Conservation (phyloP, 306 rosid species). For the Lagenaria siceraria region DNA sequence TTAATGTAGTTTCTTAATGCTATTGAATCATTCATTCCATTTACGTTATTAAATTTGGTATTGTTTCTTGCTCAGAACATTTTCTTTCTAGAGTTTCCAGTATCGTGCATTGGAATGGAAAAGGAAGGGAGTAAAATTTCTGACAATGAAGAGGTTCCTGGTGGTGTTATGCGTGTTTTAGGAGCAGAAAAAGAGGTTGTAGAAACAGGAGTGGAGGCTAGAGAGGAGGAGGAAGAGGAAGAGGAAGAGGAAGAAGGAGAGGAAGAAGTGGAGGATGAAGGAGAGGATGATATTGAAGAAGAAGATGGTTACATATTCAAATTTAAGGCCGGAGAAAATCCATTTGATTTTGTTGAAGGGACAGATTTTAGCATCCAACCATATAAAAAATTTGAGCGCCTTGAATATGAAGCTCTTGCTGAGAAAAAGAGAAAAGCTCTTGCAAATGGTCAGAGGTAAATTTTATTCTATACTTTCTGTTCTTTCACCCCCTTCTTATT, state of each 20-base stretch:
- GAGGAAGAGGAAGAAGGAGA: conserved; percentile 27
- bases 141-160: conserved; percentile 13
- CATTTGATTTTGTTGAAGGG: conserved; percentile 48
- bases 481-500: neutral
- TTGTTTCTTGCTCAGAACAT: neutral
- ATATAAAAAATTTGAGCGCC: conserved; percentile 48
- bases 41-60: neutral
- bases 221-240: conserved; percentile 17
- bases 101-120: neutral
- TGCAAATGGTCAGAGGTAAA: conserved; percentile 18
- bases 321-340: conserved; percentile 47
- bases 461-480: neutral
- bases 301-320: conserved; percentile 43
- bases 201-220: conserved; percentile 2
- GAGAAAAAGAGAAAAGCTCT: conserved; percentile 50
- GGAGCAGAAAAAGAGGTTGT: neutral
- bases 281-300: conserved; percentile 25
- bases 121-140: neutral
- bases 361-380: conserved; percentile 30
- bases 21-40: neutral
- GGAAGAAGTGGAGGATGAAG: conserved; percentile 27
- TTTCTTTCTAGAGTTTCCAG: neutral
- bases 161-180: neutral
- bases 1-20: neutral
- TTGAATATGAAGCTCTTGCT: conserved; percentile 60